phyloP scores from a whole-genome alignment of 495 filamentous ascomycete genomes.

The Oleoguttula mirabilis region DNA sequence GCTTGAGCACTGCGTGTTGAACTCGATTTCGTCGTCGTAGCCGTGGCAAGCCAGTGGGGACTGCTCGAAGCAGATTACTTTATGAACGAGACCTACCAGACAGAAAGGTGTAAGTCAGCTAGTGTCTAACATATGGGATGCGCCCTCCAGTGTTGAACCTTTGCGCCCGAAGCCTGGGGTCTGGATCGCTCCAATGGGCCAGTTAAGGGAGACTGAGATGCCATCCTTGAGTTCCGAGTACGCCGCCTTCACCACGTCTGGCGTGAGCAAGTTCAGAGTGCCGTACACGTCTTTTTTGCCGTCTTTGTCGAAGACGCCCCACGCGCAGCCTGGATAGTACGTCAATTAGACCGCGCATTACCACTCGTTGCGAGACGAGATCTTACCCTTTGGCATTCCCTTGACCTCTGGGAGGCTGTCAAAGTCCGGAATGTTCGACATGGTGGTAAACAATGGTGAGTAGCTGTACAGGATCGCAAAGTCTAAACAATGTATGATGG shows the following conservation, averaged over 20 bases:
- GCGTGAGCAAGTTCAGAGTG: conserved; percentile 48
- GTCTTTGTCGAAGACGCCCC: conserved; percentile 53
- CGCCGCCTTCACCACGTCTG: conserved; percentile 40
- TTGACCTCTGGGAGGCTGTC: conserved; percentile 47
- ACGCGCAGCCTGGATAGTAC: conserved; percentile 48
- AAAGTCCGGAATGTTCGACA: conserved; percentile 34
- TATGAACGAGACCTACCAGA: conserved; percentile 41
- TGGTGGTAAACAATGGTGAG: too few species aligned
- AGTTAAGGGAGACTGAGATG: conserved; percentile 47
- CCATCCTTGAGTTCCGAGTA: conserved; percentile 41
- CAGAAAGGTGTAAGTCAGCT: too few species aligned
- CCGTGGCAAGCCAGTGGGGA: conserved; percentile 22
- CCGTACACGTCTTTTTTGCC: conserved; percentile 48
- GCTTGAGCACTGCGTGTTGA: conserved; percentile 37
- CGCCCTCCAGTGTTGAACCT: too few species aligned
- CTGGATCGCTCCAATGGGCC: conserved; percentile 36
- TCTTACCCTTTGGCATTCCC: conserved; percentile 40
- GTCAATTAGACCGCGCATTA: too few species aligned
- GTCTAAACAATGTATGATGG: too few species aligned
- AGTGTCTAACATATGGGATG: too few species aligned
- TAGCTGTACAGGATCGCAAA: too few species aligned
- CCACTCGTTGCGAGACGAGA: not conserved
- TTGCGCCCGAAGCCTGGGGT: conserved; percentile 42
- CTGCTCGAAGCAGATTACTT: conserved; percentile 36
- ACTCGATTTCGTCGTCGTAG: conserved; percentile 34